Conservation (phyloP, 805 yeast genomes). For the Sugiyamaella floridensis region DNA sequence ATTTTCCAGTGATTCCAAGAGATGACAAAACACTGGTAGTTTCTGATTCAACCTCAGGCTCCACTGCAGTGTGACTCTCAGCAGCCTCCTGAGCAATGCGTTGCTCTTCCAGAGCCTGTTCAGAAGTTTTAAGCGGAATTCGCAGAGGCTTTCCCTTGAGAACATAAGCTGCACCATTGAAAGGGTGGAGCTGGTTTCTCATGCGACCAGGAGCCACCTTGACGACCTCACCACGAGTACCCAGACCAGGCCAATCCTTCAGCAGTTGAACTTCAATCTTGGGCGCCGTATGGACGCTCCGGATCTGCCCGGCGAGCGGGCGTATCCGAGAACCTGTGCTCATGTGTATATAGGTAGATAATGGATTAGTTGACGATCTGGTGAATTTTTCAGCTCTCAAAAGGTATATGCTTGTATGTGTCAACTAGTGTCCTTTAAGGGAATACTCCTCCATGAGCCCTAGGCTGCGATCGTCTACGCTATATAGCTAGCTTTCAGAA, state of each 20-base stretch:
- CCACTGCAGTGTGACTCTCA: neutral
- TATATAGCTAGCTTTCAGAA: neutral
- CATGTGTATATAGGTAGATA: neutral
- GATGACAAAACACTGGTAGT: neutral
- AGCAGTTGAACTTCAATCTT: conserved; percentile 63
- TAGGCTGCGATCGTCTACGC: neutral
- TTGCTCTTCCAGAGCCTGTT: conserved; percentile 1
- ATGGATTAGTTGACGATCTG: neutral
- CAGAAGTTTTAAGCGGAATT: conserved; percentile 21
- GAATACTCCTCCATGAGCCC: neutral
- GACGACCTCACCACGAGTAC: conserved; percentile 65
- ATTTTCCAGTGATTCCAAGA: neutral
- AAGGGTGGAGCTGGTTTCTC: conserved; percentile 68
- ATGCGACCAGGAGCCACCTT: conserved; percentile 72
- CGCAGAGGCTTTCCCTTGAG: conserved; percentile 27
- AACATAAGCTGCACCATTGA: conserved; percentile 70
- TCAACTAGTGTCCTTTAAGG: neutral
- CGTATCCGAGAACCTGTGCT: neutral
- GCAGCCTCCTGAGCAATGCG: neutral
- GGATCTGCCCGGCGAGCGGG: neutral
- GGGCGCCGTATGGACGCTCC: conserved; percentile 8
- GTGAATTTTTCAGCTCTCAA: too few relatives aligned
- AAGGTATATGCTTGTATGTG: neutral
- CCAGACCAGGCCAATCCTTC: conserved; percentile 56
- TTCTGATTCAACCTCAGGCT: conserved; percentile 1